phyloP scores from a whole-genome alignment of 2,329 filamentous ascomycete genomes.

The Tolypocladium inflatum region DNA sequence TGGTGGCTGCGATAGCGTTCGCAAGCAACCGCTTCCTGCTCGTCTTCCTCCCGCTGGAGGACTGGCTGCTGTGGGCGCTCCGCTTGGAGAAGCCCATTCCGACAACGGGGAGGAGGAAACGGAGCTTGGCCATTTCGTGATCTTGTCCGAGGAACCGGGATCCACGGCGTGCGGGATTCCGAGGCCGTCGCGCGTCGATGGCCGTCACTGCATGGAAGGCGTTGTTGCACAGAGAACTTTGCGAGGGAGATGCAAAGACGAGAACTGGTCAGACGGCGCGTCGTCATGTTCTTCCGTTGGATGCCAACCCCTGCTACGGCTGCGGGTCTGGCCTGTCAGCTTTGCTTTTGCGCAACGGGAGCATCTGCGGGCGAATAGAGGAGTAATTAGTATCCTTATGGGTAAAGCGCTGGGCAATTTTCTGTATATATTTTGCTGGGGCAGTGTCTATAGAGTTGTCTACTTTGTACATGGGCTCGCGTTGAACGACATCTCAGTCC shows the following conservation, averaged over 20 bases:
- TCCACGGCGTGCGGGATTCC: not conserved
- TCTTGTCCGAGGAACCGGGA: not conserved
- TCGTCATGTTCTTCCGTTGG: not conserved
- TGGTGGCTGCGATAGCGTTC: conserved; percentile 58
- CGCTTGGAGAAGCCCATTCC: conserved; percentile 55
- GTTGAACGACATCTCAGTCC: not conserved
- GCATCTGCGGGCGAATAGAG: not conserved
- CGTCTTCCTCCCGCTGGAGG: conserved; percentile 56
- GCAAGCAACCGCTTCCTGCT: conserved; percentile 42
- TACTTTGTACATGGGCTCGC: not conserved
- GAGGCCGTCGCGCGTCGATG: not conserved
- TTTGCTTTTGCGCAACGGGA: not conserved
- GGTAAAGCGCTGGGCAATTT: not conserved
- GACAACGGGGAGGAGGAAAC: conserved; percentile 28
- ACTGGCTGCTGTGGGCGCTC: conserved; percentile 55
- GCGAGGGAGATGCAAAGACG: not conserved
- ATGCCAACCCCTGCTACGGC: not conserved
- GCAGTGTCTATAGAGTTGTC: not conserved
- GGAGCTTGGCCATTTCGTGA: conserved; percentile 12
- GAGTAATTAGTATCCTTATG: not conserved
- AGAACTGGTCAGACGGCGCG: not conserved
- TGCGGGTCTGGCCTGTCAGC: not conserved
- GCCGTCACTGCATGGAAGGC: not conserved
- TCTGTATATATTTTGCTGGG: not conserved
- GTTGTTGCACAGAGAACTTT: not conserved